Evolutionary conservation across 176 grass and related monocot genomes (phyloP).

Genomic region (Triticum aestivum): IWGSC_CS_RefSeq_v2.1 NC_057795.1:450652869-450653368

Average conservation of each 20-base stretch:
- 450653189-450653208: not conserved
- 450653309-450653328: not conserved
- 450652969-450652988: conserved; percentile 54
- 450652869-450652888: not conserved
- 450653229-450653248: not conserved
- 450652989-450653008: conserved; percentile 46
- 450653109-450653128: conserved; percentile 68
- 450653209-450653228: not conserved
- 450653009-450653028: conserved; percentile 4
- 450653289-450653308: not conserved
- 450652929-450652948: conserved; percentile 36
- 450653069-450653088: conserved; percentile 60
- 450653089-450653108: conserved; percentile 37
- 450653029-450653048: not conserved
- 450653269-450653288: not conserved
- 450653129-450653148: conserved; percentile 68
- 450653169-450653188: not conserved
- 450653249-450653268: not conserved
- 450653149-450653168: too few relatives aligned
- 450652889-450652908: not conserved
- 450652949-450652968: conserved; percentile 57
- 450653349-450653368: not conserved
- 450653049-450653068: conserved; percentile 31
- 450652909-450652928: not conserved
- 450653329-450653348: not conserved